Conservation (phyloP, 1,139 yeast genomes). For the Hemisphaericaspora xylofermentans region DNA sequence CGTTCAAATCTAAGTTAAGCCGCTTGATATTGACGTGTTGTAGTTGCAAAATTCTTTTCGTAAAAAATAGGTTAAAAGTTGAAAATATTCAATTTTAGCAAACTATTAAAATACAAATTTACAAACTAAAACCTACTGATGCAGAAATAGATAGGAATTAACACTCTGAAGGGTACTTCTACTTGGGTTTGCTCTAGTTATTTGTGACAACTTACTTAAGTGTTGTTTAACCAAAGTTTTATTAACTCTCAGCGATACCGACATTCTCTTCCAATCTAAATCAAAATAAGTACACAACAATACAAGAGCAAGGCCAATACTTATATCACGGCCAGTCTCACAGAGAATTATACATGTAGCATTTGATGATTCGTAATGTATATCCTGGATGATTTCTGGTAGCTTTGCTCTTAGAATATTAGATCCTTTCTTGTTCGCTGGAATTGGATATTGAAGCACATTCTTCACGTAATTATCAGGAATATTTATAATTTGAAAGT, state of each 20-base stretch:
- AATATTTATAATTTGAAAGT: conserved; percentile 17
- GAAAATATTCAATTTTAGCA: not conserved
- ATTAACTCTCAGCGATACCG: conserved; percentile 24
- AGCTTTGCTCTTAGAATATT: conserved; percentile 49
- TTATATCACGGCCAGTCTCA: conserved; percentile 64
- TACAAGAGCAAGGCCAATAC: conserved; percentile 58
- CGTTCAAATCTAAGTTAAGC: too few relatives aligned
- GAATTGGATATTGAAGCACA: conserved; percentile 25
- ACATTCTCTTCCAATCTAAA: conserved; percentile 33
- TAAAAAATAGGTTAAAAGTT: not conserved
- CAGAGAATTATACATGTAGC: conserved; percentile 47
- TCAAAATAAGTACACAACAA: conserved; percentile 49
- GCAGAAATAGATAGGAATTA: conserved; percentile 37
- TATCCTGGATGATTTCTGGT: conserved; percentile 32
- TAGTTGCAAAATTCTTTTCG: too few relatives aligned
- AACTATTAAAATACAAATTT: not conserved
- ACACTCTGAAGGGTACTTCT: conserved; percentile 72
- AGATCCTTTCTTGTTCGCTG: conserved; percentile 62
- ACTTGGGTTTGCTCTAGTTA: conserved; percentile 64
- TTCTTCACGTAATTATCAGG: conserved; percentile 17
- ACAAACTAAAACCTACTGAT: conserved; percentile 1
- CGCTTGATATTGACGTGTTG: too few relatives aligned
- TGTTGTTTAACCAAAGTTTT: conserved; percentile 60
- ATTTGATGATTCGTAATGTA: conserved; percentile 16
- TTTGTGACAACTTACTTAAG: conserved; percentile 47